Evolutionary conservation across 148 eudicot genomes (phyloP), one percentile per base, ranked within the genome.

Genomic region (Rhododendron mucronatum): DNA sequence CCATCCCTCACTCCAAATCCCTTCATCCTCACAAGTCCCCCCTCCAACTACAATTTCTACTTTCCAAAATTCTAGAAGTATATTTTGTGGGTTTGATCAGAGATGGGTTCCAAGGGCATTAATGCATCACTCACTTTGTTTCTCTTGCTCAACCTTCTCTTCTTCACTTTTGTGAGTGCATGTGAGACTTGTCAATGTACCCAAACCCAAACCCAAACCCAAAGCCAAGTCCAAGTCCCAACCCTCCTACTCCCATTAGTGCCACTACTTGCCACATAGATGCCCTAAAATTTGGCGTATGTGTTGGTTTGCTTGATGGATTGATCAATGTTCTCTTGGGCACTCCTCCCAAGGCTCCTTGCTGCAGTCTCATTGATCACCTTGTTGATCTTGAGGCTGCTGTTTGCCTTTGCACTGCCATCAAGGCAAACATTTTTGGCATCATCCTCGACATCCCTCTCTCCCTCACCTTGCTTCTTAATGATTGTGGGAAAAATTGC

Each of bases 201-300:
- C 88, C 88, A 53, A 59, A 35, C 18, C 88, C 81, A 18, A 81
- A 20, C 1, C 87, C 84, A 2, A 59, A 35, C 18, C 88, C 81
- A 18, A 82, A 21, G 4, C 87, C 81, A 10, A 81, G 35, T 0
- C 87, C 84, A 2, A 57, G 26, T 57, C 89, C 86, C 5, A 82
- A 23, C 47, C 26, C 59, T 18, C 6, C 86, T 30, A 44, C n/a
- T 23, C 2, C 83, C 28, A 30, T 55, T 26, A 81, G 57, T 16
- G 16, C 10, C 59, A 45, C 55, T 16, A 88, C 55, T 20, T 94
- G 96, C 89, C 96, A 95, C 11, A 86, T 53, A 23, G 92, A 94
- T 67, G 44, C 95, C 88, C 86, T 93, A 28, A 93, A 94, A 82
- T 69, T 93, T 3, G 93, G 91, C 14, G 94, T 92, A 0, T 94